Evolutionary conservation across 2,329 filamentous ascomycete species (phyloP).

Genomic region (Epichloe baconii): DNA sequence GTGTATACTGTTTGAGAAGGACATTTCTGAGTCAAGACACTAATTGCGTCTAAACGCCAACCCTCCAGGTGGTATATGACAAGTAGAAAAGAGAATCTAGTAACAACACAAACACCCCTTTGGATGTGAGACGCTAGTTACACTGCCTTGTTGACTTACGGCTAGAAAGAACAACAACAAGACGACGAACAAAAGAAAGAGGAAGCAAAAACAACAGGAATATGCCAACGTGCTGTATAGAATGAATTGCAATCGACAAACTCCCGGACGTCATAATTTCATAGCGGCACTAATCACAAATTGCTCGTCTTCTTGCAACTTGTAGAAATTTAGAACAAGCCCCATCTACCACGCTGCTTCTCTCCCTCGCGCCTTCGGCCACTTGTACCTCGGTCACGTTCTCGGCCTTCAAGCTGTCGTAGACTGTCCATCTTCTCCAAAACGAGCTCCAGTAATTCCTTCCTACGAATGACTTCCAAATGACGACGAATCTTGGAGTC

Average conservation of each 20-base stretch:
- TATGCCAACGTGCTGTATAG: background rate
- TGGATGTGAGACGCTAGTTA: no score
- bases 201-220: background rate
- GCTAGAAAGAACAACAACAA: background rate
- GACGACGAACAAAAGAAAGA: background rate
- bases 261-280: background rate
- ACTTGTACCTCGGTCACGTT: slow-evolving; percentile 35
- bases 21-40: background rate
- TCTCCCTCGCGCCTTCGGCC: slow-evolving; percentile 14
- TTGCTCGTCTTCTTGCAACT: background rate
- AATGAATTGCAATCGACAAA: background rate
- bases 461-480: slow-evolving; percentile 80
- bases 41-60: background rate
- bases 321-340: slow-evolving; percentile 28
- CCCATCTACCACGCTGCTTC: slow-evolving; percentile 35
- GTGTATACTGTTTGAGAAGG: background rate
- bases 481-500: slow-evolving; percentile 83
- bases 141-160: no score
- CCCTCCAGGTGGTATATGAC: background rate
- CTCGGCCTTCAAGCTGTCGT: slow-evolving; percentile 66
- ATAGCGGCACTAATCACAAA: background rate
- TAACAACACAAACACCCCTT: background rate
- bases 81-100: background rate
- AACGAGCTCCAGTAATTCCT: slow-evolving; percentile 85
- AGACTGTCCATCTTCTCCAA: slow-evolving; percentile 92